A percentile compares a stretch with the other conserved stretches of the same genome.
phyloP scores from a whole-genome alignment of 306 rosid species.

The Prunus kanzakura region DNA sequence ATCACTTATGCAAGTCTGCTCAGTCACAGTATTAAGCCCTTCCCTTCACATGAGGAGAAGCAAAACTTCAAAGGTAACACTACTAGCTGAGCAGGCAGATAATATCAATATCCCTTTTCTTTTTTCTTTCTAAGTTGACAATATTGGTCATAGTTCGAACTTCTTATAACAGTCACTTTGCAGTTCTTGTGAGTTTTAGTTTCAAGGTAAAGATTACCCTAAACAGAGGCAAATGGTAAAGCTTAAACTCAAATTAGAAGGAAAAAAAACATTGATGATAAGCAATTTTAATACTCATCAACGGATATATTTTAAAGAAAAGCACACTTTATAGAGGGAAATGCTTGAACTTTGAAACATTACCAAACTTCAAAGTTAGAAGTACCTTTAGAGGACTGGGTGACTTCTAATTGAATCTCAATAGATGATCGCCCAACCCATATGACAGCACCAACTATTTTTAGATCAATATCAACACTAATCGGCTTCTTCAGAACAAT shows the following conservation, averaged over 20 bases:
- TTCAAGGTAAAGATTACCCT: not conserved
- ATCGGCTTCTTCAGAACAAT: conserved; percentile 84
- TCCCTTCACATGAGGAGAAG: not conserved
- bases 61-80: not conserved
- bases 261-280: no score
- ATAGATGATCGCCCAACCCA: conserved; percentile 97
- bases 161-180: not conserved
- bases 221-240: not conserved
- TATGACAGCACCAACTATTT: conserved; percentile 80
- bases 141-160: not conserved
- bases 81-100: not conserved
- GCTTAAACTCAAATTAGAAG: not conserved
- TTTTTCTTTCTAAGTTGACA: not conserved
- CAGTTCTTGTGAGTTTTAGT: not conserved
- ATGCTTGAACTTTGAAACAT: not conserved
- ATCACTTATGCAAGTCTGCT: not conserved
- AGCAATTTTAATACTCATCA: not conserved
- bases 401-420: conserved; percentile 81
- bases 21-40: not conserved
- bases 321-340: not conserved
- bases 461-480: conserved; percentile 75
- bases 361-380: conserved; percentile 7
- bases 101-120: not conserved
- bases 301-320: not conserved
- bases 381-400: conserved; percentile 59